Evolutionary conservation across 176 grass and related monocot species (phyloP).

Genomic region (Saccharum spontaneum): DNA sequence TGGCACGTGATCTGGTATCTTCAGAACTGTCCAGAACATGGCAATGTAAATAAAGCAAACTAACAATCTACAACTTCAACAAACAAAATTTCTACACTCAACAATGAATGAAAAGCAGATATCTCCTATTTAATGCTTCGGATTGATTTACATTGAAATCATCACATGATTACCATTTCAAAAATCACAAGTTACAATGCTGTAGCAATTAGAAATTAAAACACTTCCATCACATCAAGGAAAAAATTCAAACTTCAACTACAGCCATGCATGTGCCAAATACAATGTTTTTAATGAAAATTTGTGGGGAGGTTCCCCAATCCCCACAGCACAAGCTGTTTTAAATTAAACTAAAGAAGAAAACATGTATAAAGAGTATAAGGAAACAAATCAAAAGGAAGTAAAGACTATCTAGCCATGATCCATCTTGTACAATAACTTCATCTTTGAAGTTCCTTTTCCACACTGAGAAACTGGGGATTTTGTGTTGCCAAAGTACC

Average conservation of each 20-base stretch:
- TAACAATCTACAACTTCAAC: slow-evolving; percentile 13
- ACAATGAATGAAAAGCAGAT: not conserved
- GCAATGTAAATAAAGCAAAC: slow-evolving; percentile 20
- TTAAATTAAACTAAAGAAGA: not conserved
- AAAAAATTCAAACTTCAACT: not conserved
- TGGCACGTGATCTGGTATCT: slow-evolving; percentile 87
- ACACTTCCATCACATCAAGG: not conserved
- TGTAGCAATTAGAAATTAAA: not conserved
- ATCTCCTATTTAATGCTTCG: not conserved
- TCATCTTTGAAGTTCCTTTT: not conserved
- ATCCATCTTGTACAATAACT: not conserved
- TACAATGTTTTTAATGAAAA: not conserved
- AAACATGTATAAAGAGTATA: not conserved
- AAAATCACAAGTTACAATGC: not conserved
- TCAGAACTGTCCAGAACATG: slow-evolving; percentile 65
- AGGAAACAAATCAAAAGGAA: not conserved
- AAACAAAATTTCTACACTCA: slow-evolving; percentile 16
- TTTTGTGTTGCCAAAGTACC: not conserved
- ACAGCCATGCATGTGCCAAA: not conserved
- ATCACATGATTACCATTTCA: not conserved
- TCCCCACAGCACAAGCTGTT: not conserved
- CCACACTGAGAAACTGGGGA: not conserved
- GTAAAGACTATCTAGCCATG: not conserved
- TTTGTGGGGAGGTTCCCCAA: not conserved
- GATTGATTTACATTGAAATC: not conserved